A percentile compares a stretch with the other conserved stretches of the same genome.
phyloP scores from a whole-genome alignment of 1,284 basidiomycete genomes.

The Ceraceosorus bombacis region DNA sequence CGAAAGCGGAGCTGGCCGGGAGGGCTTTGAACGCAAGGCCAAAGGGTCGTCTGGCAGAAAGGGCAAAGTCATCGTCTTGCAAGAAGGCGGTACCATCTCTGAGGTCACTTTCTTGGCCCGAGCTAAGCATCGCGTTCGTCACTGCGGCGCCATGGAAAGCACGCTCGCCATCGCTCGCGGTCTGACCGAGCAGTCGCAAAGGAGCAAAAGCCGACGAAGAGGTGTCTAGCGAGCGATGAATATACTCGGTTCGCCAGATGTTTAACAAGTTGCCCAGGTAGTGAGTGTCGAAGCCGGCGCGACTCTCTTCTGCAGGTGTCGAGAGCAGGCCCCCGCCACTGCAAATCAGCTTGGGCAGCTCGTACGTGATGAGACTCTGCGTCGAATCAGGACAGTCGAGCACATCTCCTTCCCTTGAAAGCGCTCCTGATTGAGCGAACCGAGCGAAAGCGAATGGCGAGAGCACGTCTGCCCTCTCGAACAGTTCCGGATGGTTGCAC shows the following conservation, averaged over 20 bases:
- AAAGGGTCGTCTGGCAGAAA: conserved; percentile 48
- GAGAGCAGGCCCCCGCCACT: conserved; percentile 68
- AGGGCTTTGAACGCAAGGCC: conserved; percentile 47
- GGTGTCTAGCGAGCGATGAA: conserved; percentile 64
- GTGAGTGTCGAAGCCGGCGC: conserved; percentile 58
- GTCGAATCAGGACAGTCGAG: conserved; percentile 73
- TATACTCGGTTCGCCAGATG: conserved; percentile 81
- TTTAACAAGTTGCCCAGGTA: conserved; percentile 69
- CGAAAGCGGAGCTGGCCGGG: conserved; percentile 33
- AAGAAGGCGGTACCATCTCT: conserved; percentile 25
- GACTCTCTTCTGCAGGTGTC: conserved; percentile 60
- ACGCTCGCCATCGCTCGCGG: conserved; percentile 60
- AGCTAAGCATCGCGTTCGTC: conserved; percentile 50
- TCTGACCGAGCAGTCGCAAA: conserved; percentile 61
- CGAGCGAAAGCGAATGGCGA: conserved; percentile 82
- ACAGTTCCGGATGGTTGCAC: conserved; percentile 97
- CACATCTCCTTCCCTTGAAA: conserved; percentile 76
- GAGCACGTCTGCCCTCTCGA: conserved; percentile 91
- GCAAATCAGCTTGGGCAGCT: conserved; percentile 70
- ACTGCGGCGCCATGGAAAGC: conserved; percentile 57
- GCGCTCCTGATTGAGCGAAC: conserved; percentile 72
- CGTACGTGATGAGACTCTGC: conserved; percentile 72
- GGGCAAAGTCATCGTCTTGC: conserved; percentile 58
- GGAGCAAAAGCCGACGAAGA: conserved; percentile 63
- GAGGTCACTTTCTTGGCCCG: conserved; percentile 29